phyloP scores from a whole-genome alignment of 2,329 filamentous ascomycete genomes.

The Xylaria sp. region DNA sequence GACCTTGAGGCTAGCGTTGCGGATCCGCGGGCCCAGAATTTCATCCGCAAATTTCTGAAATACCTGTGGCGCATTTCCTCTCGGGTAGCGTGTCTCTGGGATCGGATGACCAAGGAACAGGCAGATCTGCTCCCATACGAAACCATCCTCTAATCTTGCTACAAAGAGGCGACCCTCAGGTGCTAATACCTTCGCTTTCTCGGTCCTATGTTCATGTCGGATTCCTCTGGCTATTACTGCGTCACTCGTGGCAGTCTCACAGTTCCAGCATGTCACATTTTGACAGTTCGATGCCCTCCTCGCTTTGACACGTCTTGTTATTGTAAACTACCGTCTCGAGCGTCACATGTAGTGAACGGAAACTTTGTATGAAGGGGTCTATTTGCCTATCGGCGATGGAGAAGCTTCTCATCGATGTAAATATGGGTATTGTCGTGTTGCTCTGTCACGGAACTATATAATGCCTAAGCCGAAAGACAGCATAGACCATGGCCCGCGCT shows the following conservation, averaged over 20 bases:
- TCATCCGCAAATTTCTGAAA: conserved; percentile 42
- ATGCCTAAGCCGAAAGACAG: no score
- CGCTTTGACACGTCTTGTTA: conserved; percentile 25
- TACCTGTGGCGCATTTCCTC: conserved; percentile 47
- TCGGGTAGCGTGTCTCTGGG: conserved; percentile 48
- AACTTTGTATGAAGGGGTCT: conserved; percentile 37
- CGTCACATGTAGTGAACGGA: conserved; percentile 36
- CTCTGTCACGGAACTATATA: no score
- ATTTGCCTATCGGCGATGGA: conserved; percentile 43
- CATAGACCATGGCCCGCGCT: no score
- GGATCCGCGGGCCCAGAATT: conserved; percentile 27
- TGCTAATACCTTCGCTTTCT: conserved; percentile 43
- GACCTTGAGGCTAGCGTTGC: conserved; percentile 23
- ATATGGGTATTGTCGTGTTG: conserved; percentile 41
- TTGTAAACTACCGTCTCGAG: conserved; percentile 35
- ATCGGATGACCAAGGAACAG: conserved; percentile 48
- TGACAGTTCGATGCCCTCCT: conserved; percentile 31
- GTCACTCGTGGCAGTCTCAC: conserved; percentile 14
- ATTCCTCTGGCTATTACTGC: background rate
- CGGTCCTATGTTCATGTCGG: conserved; percentile 40
- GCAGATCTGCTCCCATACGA: conserved; percentile 54
- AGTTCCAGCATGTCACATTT: conserved; percentile 32
- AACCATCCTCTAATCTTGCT: conserved; percentile 51
- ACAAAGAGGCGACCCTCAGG: conserved; percentile 48
- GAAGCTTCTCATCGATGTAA: conserved; percentile 37